Base-by-base conservation (phyloP, 169 alveolate genomes). In the Cryptosporidium bovis region DNA sequence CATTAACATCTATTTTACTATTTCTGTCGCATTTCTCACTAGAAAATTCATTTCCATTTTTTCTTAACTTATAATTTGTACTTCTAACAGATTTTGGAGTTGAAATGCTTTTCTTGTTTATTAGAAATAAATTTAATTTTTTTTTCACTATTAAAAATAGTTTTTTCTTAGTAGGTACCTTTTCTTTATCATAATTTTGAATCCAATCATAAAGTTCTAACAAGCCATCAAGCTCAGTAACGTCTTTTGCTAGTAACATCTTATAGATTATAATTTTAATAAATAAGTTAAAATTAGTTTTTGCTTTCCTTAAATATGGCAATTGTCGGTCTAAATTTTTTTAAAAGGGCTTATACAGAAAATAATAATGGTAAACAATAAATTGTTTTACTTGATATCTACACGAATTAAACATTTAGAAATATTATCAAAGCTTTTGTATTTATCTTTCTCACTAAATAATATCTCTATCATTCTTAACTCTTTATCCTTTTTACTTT, bases 191-290 rank as follows among this genome's bases (percentile, higher is more conserved):
- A 27, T 60, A 77, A 20, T 60, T 77, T 48, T 60, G 65, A 60
- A 77, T 66, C 87, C 87, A 77, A 27, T 60, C 66, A 46, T 62
- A 77, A 24, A 77, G 64, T 20, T 60, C 87, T 53, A 53, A 12
- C 4, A 69, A n/a, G 3, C 83, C 68, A 13, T 69, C 56, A 16
- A 69, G 53, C 50, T 69, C 67, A 7, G 33, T 16, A 27, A 69
- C 50, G 13, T 69, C 83, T 51, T 46, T 69, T n/a, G 40, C 51
- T 18, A 34, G 15, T 4, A 12, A n/a, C 27, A 29, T 55, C 66
- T 51, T 69, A 51, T 69, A 29, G 55, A 53, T 0, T n/a, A 0
- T 7, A 33, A 8, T 31, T 18, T 48, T 18, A 18, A 8, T 33
- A n/a, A 16, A 16, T 18, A 31, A 16, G 27, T 24, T 62, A 1